These are phyloP conservation scores for Gossypium arboreum DNA, from an alignment of 345 rosid genomes.

Conservation along the genomic window DNA sequence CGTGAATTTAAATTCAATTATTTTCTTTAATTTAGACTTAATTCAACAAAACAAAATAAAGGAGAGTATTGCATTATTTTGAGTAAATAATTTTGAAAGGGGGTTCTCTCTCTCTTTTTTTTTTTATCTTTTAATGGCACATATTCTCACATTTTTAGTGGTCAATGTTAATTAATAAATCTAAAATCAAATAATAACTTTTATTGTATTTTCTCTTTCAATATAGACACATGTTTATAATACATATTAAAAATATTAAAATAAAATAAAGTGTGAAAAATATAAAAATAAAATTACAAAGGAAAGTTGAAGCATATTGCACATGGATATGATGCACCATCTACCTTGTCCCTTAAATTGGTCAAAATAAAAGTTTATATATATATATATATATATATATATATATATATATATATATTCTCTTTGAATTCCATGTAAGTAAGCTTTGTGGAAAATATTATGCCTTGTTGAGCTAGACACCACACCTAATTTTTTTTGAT, in stretches of 20 bases:
- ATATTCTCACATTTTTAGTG: slow-evolving; percentile 4
- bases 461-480: slow-evolving; percentile 23
- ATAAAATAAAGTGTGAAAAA: neutral
- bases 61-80: neutral
- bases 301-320: slow-evolving; percentile 18
- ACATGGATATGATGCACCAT: slow-evolving; percentile 30
- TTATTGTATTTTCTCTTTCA: neutral
- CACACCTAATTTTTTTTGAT: slow-evolving; percentile 20
- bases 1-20: neutral
- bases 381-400: neutral
- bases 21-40: neutral
- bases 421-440: neutral
- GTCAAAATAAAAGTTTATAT: neutral
- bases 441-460: neutral
- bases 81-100: neutral
- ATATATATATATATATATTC: neutral
- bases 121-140: neutral
- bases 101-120: neutral
- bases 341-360: slow-evolving; percentile 26
- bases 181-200: neutral
- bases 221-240: neutral
- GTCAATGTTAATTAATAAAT: neutral
- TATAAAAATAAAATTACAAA: slow-evolving; percentile 12
- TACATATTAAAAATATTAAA: neutral
- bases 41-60: neutral